phyloP scores from a whole-genome alignment of 2,329 filamentous ascomycete genomes.

The Monosporascus cannonballus region DNA sequence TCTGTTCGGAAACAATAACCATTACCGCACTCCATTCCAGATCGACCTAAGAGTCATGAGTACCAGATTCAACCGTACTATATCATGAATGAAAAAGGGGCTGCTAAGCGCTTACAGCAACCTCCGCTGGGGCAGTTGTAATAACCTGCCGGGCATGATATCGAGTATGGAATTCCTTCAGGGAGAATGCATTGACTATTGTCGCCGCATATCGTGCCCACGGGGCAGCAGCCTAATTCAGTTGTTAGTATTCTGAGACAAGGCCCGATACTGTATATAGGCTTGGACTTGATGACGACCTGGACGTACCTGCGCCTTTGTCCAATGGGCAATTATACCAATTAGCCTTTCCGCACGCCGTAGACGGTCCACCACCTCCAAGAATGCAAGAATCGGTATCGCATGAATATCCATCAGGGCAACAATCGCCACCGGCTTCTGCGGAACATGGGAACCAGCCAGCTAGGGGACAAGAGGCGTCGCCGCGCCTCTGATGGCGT shows the following conservation, averaged over 20 bases:
- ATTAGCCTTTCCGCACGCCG: constrained; percentile 27
- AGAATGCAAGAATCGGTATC: constrained; percentile 40
- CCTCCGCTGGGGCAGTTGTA: constrained; percentile 47
- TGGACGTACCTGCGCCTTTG: constrained; percentile 22
- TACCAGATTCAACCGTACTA: not conserved
- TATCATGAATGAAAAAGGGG: too few species aligned
- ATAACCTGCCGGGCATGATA: constrained; percentile 37
- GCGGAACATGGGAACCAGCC: constrained; percentile 18
- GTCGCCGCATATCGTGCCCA: constrained; percentile 37
- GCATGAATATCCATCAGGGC: constrained; percentile 42
- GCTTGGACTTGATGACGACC: not conserved
- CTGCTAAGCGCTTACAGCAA: constrained; percentile 35
- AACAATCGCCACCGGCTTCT: constrained; percentile 36
- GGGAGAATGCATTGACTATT: constrained; percentile 36
- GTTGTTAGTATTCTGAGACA: constrained; percentile 24
- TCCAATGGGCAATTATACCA: constrained; percentile 37
- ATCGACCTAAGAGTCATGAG: constrained; percentile 14
- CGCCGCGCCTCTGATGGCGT: constrained; percentile 21
- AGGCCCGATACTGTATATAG: not conserved
- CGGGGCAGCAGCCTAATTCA: constrained; percentile 32
- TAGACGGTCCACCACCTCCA: constrained; percentile 36
- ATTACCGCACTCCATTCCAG: constrained; percentile 42
- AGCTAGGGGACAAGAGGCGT: constrained; percentile 13
- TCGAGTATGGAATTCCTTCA: constrained; percentile 32
- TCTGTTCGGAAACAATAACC: constrained; percentile 42